Base-by-base conservation (phyloP, 75 land plant species). In the Pinus albicaulis region DNA sequence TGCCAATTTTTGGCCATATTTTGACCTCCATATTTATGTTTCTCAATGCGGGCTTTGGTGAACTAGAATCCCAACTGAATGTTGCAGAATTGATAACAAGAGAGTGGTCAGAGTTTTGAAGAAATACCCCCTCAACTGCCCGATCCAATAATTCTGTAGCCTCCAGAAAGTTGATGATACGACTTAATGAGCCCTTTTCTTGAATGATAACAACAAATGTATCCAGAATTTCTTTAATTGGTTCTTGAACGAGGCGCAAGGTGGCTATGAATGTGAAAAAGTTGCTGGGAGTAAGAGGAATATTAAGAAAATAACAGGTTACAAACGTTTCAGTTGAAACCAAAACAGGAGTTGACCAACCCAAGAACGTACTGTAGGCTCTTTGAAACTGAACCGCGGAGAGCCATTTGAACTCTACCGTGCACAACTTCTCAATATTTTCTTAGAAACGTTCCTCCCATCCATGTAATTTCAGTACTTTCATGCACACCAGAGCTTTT, bases 211-310 rank as follows among this genome's bases (percentile, higher is more conserved):
- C 78, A 25, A 87, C 81, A 56, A 92, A 73, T 25, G 86, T 80
- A 69, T 92, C 93, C 7, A 89, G 93, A 2, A 92, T 77, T 55
- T 75, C 83, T 66, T 81, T 87, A 5, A 92, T 89, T 1, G 95
- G 95, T 19, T 88, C 92, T 78, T 90, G 93, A 8, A 92, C 83
- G 23, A 93, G 84, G 41, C 89, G 64, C 56, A 95, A 91, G 24
- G 96, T 95, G 12, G 97, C 98, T 59, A 93, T 25, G 55, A 94
- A 92, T 28, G 96, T 87, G 44, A 95, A 84, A 44, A 93, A 88
- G 56, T 76, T 85, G 13, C 92, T 88, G 38, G 94, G 41, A 26
- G 91, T 89, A 55, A 96, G 76, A 56, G 92, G 90, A 10, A 76
- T 81, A 56, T 80, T 78, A 31, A 90, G 19, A 7, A 90, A 13